Conservation (phyloP, 371 early-diverging fungal species). For the Rhizomucor miehei region DNA sequence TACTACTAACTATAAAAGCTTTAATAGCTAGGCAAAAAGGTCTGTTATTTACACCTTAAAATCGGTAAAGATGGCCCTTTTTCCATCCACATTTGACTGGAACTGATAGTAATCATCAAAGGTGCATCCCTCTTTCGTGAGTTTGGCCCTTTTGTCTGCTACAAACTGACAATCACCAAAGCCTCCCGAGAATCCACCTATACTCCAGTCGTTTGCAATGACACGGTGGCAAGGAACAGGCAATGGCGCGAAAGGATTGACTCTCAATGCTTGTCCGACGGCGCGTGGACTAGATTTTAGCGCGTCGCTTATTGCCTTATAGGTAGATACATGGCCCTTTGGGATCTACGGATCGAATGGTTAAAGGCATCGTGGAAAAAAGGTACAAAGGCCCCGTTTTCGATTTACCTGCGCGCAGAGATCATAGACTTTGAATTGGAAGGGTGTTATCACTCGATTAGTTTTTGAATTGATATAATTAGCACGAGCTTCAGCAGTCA, state of each 20-base stretch:
- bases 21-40: too few relatives aligned
- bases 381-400: not conserved
- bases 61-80: slow-evolving; percentile 42
- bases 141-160: slow-evolving; percentile 66
- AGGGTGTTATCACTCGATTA: slow-evolving; percentile 57
- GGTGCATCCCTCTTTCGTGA: slow-evolving; percentile 63
- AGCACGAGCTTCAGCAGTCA: slow-evolving; percentile 31
- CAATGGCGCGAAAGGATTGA: slow-evolving; percentile 75
- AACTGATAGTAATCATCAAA: slow-evolving; percentile 63
- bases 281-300: slow-evolving; percentile 66
- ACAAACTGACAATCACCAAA: slow-evolving; percentile 57
- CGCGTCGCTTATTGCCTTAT: slow-evolving; percentile 70
- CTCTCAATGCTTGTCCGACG: slow-evolving; percentile 73
- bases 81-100: slow-evolving; percentile 41
- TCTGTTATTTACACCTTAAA: slow-evolving; percentile 32
- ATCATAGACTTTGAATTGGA: slow-evolving; percentile 74
- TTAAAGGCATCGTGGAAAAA: not conserved
- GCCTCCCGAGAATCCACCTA: slow-evolving; percentile 78
- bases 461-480: slow-evolving; percentile 55
- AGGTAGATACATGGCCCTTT: slow-evolving; percentile 70
- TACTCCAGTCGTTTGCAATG: slow-evolving; percentile 58
- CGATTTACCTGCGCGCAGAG: slow-evolving; percentile 57
- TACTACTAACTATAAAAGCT: too few relatives aligned
- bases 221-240: slow-evolving; percentile 86
- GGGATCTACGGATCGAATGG: slow-evolving; percentile 41